Base-by-base conservation (phyloP, 2,329 filamentous ascomycete genomes). In the Dactylellina cionopaga region DNA sequence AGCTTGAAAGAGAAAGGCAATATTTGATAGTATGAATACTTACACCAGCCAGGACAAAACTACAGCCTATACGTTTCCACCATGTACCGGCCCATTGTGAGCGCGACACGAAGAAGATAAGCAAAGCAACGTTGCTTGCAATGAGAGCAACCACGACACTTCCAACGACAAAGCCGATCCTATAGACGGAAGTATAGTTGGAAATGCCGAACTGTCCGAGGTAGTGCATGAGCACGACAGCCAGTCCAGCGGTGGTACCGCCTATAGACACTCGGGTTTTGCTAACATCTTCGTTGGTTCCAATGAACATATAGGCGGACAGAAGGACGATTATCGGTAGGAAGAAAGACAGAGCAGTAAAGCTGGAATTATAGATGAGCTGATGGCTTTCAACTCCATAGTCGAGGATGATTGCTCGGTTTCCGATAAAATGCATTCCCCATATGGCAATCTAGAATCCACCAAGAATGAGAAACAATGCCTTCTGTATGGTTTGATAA, bases 191-290 rank as follows among this genome's bases (percentile, higher is more conserved):
- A 2, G 79, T 80, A 78, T 95, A 96, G 79, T 96, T 94, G 25
- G 84, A 84, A 73, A 94, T 92, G 31, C 91, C 92, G 29, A 90
- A 86, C 78, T 96, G 92, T n/a, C 91, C 91, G 17, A 74, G 41
- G 77, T 95, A 96, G 79, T 96, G 91, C 92, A 96, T 95, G 29
- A 89, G 90, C 70, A 90, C 92, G 52, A 95, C 89, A 19, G 91
- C 89, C 3, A 88, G 83, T 11, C 92, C 92, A 1, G 90, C 89
- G 43, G 93, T 83, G 0, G 87, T 78, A 5, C 92, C 91, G 6
- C 90, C 89, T 3, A 86, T 77, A 5, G 84, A 78, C 9, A 90
- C 84, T 44, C 88, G 85, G 80, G 84, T 80, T 80, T 85, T 85
- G 15, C 84, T 85, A 11, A 89, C 83, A 25, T 79, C 82, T 74